Evolutionary conservation across 1,284 basidiomycete species (phyloP).

Genomic region (Rhodofomes roseus): DNA sequence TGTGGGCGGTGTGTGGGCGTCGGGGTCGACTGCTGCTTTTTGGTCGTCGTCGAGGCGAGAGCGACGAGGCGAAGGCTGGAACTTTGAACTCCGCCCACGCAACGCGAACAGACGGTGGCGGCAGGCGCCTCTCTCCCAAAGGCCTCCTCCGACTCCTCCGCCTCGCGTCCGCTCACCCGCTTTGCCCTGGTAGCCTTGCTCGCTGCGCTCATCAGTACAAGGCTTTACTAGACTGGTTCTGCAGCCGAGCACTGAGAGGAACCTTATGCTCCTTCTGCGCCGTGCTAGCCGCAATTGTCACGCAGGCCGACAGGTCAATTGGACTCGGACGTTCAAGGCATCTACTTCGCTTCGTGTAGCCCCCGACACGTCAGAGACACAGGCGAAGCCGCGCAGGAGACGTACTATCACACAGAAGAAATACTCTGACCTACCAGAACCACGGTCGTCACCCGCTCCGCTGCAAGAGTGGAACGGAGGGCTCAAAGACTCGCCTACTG

Average conservation of each 20-base stretch:
- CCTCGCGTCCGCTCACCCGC: background rate
- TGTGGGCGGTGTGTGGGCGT: constrained; percentile 30
- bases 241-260: background rate
- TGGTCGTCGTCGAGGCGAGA: constrained; percentile 11
- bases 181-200: background rate
- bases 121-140: background rate
- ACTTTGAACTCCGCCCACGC: constrained; percentile 27
- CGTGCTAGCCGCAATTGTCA: constrained; percentile 1
- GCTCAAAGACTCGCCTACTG: constrained; percentile 10
- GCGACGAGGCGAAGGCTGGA: constrained; percentile 20
- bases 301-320: background rate
- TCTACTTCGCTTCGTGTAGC: background rate
- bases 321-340: background rate
- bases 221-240: background rate
- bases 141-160: constrained; percentile 8
- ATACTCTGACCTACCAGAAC: constrained; percentile 52
- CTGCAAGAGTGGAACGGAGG: constrained; percentile 24
- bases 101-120: constrained; percentile 2
- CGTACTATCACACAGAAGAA: constrained; percentile 38
- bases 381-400: constrained; percentile 8
- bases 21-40: constrained; percentile 31
- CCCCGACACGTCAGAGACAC: background rate
- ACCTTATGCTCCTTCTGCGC: constrained; percentile 7
- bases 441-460: constrained; percentile 31
- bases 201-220: background rate